Evolutionary conservation across 371 early-diverging fungal species (phyloP), one percentile per base, ranked within the genome.

Genomic region (Mycotypha africana): DNA sequence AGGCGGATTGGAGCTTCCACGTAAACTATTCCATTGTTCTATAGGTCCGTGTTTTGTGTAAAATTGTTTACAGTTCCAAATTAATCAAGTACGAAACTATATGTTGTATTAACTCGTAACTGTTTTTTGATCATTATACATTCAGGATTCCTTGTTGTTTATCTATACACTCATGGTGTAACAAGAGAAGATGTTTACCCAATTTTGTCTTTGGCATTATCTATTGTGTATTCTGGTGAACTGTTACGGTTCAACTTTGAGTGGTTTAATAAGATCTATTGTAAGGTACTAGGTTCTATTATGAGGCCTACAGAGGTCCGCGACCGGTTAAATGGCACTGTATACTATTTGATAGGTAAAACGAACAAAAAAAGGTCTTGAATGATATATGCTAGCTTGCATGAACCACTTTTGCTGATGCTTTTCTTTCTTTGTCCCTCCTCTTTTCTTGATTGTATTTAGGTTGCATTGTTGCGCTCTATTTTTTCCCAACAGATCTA

Each of bases 1-100:
- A 42, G 65, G 70, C 15, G 59, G 67, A 11, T 72, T 68, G 70
- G 79, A 78, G 47, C 47, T 78, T 15, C 74, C 79, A 37, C 62
- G 79, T 36, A 78, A 78, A 40, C 11, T 59, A 14, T 70, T 74
- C 32, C 79, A 78, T 40, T 70, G 62, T 25, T 67, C 74, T 14
- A 74, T 76, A 16, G 79, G 79, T 78, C 61, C 45, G 22, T 5
- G 30, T 21, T 17, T 44, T 25, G 14, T 6, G 1, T 11, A 25
- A 25, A 25, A 4, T 28, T 28, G 5, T 28, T 28, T 28, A 8
- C 11, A 8, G 28, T 8, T 8, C 11, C 11, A 28, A 5, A 28
- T 28, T 28, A 11, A 28, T 28, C 5, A 11, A 28, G 8, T 28
- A 28, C 28, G 28, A 28, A 28, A n/a, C n/a, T n/a, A n/a, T n/a